These are phyloP conservation scores for Clonostachys rosea DNA, from an alignment of 2,329 filamentous ascomycete species.

Conservation along the genomic window DNA sequence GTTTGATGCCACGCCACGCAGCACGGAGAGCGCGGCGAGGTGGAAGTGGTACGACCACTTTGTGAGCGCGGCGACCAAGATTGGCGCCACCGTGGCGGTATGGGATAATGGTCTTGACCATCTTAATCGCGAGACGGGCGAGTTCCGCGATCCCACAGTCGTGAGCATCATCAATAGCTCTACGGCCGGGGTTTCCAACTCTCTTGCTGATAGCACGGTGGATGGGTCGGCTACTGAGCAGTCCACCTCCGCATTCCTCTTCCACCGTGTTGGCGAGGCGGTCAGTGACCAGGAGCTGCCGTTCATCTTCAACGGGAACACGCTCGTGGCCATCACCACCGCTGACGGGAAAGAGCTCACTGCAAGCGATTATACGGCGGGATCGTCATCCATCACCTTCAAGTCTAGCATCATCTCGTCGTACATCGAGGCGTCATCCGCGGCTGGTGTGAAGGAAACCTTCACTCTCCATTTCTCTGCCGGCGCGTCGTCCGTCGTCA, in stretches of 20 bases:
- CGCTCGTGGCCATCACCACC: conserved; percentile 15
- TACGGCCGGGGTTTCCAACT: conserved; percentile 34
- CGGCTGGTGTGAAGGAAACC: conserved; percentile 40
- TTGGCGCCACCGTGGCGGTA: conserved; percentile 44
- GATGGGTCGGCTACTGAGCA: conserved; percentile 39
- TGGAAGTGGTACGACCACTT: conserved; percentile 56
- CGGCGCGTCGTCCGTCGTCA: conserved; percentile 38
- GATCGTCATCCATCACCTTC: conserved; percentile 38
- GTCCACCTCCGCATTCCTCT: conserved; percentile 47
- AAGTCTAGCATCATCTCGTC: conserved; percentile 36
- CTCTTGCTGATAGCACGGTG: conserved; percentile 44
- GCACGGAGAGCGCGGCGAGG: conserved; percentile 48
- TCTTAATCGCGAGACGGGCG: conserved; percentile 39
- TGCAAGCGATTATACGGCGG: conserved; percentile 41
- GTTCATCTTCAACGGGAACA: conserved; percentile 50
- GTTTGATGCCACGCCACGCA: conserved; percentile 43
- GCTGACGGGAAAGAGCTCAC: conserved; percentile 19
- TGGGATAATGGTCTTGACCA: conserved; percentile 59
- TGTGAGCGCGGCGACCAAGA: conserved; percentile 38
- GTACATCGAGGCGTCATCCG: conserved; percentile 30
- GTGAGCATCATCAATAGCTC: conserved; percentile 42
- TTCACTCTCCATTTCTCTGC: conserved; percentile 47
- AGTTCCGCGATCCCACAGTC: conserved; percentile 45
- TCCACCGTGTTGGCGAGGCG: conserved; percentile 40
- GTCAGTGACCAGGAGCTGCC: conserved; percentile 36